Evolutionary conservation across 176 grass and related monocot genomes (phyloP), one percentile per base, ranked within the genome.

Genomic region (Zoysia japonica): DNA sequence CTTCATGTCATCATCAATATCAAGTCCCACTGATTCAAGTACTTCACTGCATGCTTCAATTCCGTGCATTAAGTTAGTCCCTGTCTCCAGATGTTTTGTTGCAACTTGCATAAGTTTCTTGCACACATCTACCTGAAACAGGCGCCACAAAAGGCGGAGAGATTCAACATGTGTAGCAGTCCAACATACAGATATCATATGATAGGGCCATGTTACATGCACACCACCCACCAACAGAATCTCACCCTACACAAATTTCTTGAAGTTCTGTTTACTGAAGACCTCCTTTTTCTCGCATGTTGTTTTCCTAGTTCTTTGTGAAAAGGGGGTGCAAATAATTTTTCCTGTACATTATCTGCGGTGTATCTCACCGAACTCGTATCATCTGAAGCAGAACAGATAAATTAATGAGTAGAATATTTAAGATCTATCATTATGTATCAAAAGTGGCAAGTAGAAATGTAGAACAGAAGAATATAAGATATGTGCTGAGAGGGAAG

Each of bases 11-110:
- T 82, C 42, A 55, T 87, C 90, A 65, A 91, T 73, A 62, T 89
- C 75, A 83, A 78, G 76, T 72, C 82, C 85, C 65, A 87, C 53
- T 56, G 78, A 85, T 54, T 91, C 90, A 55, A 95, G 78, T 59
- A 95, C 90, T 90, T 91, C 92, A 84, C 82, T 93, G 78, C 96
- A 95, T 74, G 86, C 90, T 83, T 95, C 96, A 81, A 98, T 84
- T 61, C 92, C 96, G 78, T 79, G 55, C 82, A 87, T 85, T 68
- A 92, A 75, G 85, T 88, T 77, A 14, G 73, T 83, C 46, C 59
- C 67, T 5, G 40, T 86, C 54, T 90, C 90, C 86, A 93, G 78
- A 79, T 76, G 85, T 67, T 72, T 89, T 64, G n/a, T 77, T 9
- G 90, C 90, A 53, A 87, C 12, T 86, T 90, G 85, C 75, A 88